phyloP scores from a whole-genome alignment of 768 basidiomycete genomes.

The Sporobolomyces roseus region DNA sequence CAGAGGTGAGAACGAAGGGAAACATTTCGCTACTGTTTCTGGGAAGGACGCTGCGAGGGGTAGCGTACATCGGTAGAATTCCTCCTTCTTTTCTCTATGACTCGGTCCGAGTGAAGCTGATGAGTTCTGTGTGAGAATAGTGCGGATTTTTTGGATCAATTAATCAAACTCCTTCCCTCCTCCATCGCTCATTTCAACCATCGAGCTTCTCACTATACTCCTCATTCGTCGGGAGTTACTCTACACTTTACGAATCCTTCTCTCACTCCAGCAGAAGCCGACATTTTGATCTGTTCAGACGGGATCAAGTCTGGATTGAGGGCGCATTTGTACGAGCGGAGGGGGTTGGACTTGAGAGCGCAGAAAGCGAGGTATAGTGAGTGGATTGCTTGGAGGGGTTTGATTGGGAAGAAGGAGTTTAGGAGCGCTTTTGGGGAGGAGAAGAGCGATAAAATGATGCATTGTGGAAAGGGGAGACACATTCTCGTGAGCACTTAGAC shows the following conservation, averaged over 20 bases:
- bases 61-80: slow-evolving; percentile 22
- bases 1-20: neutral
- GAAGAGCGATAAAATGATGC: slow-evolving; percentile 19
- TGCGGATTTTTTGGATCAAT: slow-evolving; percentile 37
- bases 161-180: slow-evolving; percentile 11
- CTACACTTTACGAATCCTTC: slow-evolving; percentile 34
- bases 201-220: slow-evolving; percentile 6
- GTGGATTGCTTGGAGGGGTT: slow-evolving; percentile 41
- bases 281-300: slow-evolving; percentile 33
- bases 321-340: slow-evolving; percentile 24
- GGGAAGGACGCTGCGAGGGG: slow-evolving; percentile 32
- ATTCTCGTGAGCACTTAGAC: slow-evolving; percentile 16
- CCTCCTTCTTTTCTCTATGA: neutral
- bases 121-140: neutral
- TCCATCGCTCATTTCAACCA: slow-evolving; percentile 6
- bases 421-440: slow-evolving; percentile 16
- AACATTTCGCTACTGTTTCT: slow-evolving; percentile 18
- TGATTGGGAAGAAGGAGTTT: slow-evolving; percentile 27
- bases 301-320: slow-evolving; percentile 24
- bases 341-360: slow-evolving; percentile 13
- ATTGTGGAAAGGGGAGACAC: slow-evolving; percentile 30
- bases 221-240: slow-evolving; percentile 9
- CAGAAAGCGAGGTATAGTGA: slow-evolving; percentile 33
- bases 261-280: slow-evolving; percentile 16
- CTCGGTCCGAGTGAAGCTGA: neutral